Evolutionary conservation across 495 filamentous ascomycete genomes (phyloP).

Genomic region (Penicillium longicatenatum): DNA sequence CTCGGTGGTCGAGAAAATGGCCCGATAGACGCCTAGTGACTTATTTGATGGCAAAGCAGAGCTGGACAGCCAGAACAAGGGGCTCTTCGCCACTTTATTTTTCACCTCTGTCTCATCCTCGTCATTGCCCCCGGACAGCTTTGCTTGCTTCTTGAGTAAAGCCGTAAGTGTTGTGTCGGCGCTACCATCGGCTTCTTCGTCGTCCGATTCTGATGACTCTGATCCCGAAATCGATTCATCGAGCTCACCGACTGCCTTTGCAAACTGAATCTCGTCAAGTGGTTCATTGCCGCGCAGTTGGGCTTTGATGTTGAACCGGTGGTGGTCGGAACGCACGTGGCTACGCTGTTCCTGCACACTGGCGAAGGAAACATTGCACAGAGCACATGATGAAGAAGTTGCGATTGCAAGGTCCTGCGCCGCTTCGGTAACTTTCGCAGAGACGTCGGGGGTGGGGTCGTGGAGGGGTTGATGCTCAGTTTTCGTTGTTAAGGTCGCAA

Average conservation of each 20-base stretch:
- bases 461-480: constrained; percentile 35
- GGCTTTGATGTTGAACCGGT: constrained; percentile 92
- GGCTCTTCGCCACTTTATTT: constrained; percentile 64
- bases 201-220: constrained; percentile 58
- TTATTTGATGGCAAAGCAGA: constrained; percentile 72
- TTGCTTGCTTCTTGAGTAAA: constrained; percentile 81
- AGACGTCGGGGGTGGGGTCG: constrained; percentile 23
- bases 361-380: constrained; percentile 71
- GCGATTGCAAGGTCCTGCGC: constrained; percentile 48
- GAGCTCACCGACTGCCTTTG: constrained; percentile 76
- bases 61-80: constrained; percentile 84
- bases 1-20: constrained; percentile 74
- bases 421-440: constrained; percentile 26
- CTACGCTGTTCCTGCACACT: constrained; percentile 79
- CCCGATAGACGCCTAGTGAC: constrained; percentile 82
- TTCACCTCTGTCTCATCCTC: constrained; percentile 53
- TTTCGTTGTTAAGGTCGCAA: constrained; percentile 67
- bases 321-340: constrained; percentile 89
- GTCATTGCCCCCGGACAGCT: constrained; percentile 55
- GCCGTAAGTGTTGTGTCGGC: constrained; percentile 69
- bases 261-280: constrained; percentile 79
- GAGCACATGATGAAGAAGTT: constrained; percentile 74
- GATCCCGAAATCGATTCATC: constrained; percentile 92
- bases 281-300: constrained; percentile 69
- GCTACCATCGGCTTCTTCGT: constrained; percentile 51